Percentiles rank a stretch among this genome's conserved stretches.
These are phyloP conservation scores for Pythium dissotocum DNA, from an alignment of 352 stramenopile species.

Conservation along the genomic window DNA sequence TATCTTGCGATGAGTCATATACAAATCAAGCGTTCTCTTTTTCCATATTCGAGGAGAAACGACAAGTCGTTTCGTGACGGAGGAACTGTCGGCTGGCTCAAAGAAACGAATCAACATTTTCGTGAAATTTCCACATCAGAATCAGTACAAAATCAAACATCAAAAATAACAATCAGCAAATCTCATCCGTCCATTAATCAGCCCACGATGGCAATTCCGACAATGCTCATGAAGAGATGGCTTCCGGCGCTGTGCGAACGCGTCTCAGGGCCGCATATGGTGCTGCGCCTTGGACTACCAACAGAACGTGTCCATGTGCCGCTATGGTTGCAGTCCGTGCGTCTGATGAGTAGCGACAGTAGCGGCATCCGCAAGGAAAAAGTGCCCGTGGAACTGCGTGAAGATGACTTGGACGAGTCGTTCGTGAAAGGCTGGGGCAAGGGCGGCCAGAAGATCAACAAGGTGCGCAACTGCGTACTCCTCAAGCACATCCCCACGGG, in stretches of 20 bases:
- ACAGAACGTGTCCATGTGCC: background rate
- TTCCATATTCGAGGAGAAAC: background rate
- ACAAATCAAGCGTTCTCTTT: background rate
- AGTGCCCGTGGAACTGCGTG: slow-evolving; percentile 41
- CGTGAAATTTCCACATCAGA: background rate
- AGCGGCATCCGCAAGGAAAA: slow-evolving; percentile 1
- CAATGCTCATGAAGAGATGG: background rate
- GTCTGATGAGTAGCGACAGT: background rate
- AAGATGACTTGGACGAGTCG: slow-evolving; percentile 74
- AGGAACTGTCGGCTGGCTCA: background rate
- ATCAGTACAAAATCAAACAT: background rate
- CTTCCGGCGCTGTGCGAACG: background rate
- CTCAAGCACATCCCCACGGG: slow-evolving; percentile 83
- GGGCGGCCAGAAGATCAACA: slow-evolving; percentile 92
- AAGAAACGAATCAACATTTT: background rate
- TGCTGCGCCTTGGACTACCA: background rate
- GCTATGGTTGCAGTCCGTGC: background rate
- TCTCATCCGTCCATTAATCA: background rate
- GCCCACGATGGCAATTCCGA: background rate
- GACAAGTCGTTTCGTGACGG: background rate
- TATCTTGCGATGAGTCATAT: slow-evolving; percentile 1
- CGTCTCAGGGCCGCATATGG: background rate
- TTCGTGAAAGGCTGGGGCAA: slow-evolving; percentile 89
- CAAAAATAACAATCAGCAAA: background rate
- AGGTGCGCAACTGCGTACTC: slow-evolving; percentile 88